Evolutionary conservation across 2,329 filamentous ascomycete genomes (phyloP).

Genomic region (Alternaria consortialis): DNA sequence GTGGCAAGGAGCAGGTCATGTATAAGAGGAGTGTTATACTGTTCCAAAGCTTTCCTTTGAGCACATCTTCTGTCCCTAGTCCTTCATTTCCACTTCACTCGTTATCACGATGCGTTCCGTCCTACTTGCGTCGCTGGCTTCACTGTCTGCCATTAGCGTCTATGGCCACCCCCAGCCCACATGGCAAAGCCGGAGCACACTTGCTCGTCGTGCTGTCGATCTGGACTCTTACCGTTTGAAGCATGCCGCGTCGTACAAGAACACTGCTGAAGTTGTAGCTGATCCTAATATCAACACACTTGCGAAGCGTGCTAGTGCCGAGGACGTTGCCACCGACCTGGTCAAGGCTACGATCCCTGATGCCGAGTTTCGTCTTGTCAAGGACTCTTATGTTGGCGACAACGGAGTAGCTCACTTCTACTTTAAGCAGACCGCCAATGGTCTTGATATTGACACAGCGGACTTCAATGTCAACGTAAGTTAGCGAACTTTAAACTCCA

Average conservation of each 20-base stretch:
- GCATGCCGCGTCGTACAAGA: constrained; percentile 36
- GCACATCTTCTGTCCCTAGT: constrained; percentile 22
- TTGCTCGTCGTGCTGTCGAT: constrained; percentile 38
- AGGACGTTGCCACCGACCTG: constrained; percentile 45
- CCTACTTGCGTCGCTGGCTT: constrained; percentile 41
- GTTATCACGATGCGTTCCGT: constrained; percentile 41
- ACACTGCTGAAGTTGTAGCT: constrained; percentile 27
- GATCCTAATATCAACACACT: constrained; percentile 31
- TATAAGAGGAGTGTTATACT: constrained; percentile 23
- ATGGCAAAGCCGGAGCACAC: constrained; percentile 19
- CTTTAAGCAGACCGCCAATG: constrained; percentile 67
- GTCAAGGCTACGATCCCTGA: constrained; percentile 47
- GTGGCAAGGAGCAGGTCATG: constrained; percentile 8
- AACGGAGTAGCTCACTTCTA: constrained; percentile 67
- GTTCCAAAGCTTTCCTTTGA: neutral
- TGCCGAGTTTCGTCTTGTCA: constrained; percentile 60
- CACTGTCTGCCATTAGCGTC: constrained; percentile 34
- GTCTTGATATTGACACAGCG: constrained; percentile 68
- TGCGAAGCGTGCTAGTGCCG: constrained; percentile 35
- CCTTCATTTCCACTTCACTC: constrained; percentile 23
- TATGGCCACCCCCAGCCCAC: constrained; percentile 33
- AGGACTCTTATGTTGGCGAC: constrained; percentile 63
- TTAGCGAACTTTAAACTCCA: constrained; percentile 5
- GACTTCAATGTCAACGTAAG: constrained; percentile 69
- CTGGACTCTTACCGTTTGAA: constrained; percentile 45